Evolutionary conservation across 768 basidiomycete genomes (phyloP), one percentile per base, ranked within the genome.

Genomic region (Leccinum fibrillosum): DNA sequence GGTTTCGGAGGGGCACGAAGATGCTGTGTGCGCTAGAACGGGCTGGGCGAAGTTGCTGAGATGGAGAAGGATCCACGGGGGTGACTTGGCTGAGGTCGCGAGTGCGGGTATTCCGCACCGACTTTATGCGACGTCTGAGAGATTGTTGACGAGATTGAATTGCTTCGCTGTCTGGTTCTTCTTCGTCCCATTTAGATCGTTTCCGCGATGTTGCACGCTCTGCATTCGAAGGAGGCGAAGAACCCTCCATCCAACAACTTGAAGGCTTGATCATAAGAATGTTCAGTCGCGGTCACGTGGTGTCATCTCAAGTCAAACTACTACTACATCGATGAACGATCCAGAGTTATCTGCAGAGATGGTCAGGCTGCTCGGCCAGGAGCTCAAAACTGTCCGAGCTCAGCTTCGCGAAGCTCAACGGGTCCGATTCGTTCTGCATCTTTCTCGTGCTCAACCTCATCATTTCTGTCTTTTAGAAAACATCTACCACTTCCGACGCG

Each of bases 1-100:
- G 74, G 4, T 82, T 86, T 54, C 94, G 81, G 42, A 82, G 83
- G 3, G 94, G 95, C 0, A 88, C 91, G 70, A 85, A 90, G 34
- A 78, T 63, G 63, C 91, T 92, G 61, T 89, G 81, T 6, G 65
- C n/a, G 7, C 64, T 17, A 8, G 66, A 63, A 19, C 65, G 64
- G 25, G 39, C 25, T 49, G 53, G 26, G 42, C 49, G 58, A 55
- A 58, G 51, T 19, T 62, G 64, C n/a, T 64, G 58, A 42, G 61
- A 56, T 13, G 67, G 49, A 51, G 72, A 42, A 45, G 62, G 39
- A 45, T 64, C 66, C 19, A 56, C 35, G 49, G n/a, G 44, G 39
- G 39, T 42, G 52, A 59, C 45, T 59, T 62, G 52, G 56, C 42
- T 60, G 51, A 66, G 51, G 51, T 69, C 62, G 56, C 55, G 58